Evolutionary conservation across 1,284 basidiomycete genomes (phyloP), one percentile per base, ranked within the genome.

Genomic region (Phylloboletellus chloephorus): DNA sequence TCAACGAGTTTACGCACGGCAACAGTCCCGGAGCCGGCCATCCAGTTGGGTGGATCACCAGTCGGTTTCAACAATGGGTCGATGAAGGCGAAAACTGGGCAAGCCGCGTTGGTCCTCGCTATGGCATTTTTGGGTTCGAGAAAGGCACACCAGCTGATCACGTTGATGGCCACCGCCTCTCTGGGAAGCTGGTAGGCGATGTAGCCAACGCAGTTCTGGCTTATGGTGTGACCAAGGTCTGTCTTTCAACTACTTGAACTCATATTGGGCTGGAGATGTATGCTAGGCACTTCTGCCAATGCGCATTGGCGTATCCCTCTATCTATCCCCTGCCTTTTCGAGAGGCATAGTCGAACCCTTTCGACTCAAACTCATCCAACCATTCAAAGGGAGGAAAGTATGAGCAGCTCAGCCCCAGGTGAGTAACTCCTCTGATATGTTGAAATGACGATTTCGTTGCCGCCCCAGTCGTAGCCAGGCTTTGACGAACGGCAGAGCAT

Each of bases 181-280:
- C 63, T 79, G 39, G 76, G 69, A 71, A 42, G 20, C 59, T 86
- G 28, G 79, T 76, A 7, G 82, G 82, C 6, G 83, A 87, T 57
- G 74, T 86, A 5, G 80, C 82, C 8, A 85, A 88, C 53, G 80
- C 82, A 0, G 77, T 92, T 0, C 72, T 91, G 15, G 91, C 92
- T 0, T 97, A 95, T 60, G 81, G 81, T 2, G 67, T 79, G 5
- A 86, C 85, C 45, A 97, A 94, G 75, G 90, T 87, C 56, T 37
- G 40, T 28, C 22, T 31, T 31, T 4, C 31, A 8, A 10, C 5
- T 17, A 12, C n/a, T 22, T 31, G 10, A 2, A 15, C n/a, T 23
- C 19, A 32, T 22, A 41, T 43, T 47, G 24, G n/a, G 16, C 40
- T 17, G 28, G 23, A 31, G n/a, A 16, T 43, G 35, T 38, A 43